phyloP scores from a whole-genome alignment of 106 monocot genomes.

The Dioscorea alata region DNA sequence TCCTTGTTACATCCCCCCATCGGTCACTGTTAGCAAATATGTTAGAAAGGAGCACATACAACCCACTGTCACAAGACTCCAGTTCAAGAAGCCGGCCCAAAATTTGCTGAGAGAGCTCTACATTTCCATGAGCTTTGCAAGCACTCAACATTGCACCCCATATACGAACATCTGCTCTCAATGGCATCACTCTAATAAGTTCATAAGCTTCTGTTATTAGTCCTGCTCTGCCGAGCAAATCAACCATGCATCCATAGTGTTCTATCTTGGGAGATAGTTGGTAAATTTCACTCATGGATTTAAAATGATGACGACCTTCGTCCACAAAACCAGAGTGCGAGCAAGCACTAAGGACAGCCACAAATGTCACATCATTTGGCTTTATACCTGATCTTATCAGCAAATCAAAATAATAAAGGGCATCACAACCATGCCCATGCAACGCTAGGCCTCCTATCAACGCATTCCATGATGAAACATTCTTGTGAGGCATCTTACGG shows the following conservation, averaged over 20 bases:
- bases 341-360: constrained; percentile 50
- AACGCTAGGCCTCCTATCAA: constrained; percentile 48
- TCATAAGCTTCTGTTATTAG: constrained; percentile 43
- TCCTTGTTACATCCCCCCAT: constrained; percentile 46
- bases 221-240: constrained; percentile 58
- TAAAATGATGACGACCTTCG: constrained; percentile 41
- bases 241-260: constrained; percentile 69
- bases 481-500: constrained; percentile 39
- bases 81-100: constrained; percentile 24
- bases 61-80: constrained; percentile 39
- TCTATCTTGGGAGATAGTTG: constrained; percentile 42
- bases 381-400: constrained; percentile 25
- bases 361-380: constrained; percentile 63
- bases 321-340: constrained; percentile 51
- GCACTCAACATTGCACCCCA: constrained; percentile 56
- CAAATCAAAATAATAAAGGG: constrained; percentile 32
- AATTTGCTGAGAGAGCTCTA: constrained; percentile 29
- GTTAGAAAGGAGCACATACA: constrained; percentile 64
- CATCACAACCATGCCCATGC: constrained; percentile 38
- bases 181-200: constrained; percentile 45
- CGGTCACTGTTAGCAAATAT: constrained; percentile 41
- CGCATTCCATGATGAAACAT: constrained; percentile 62
- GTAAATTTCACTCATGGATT: constrained; percentile 37
- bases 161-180: constrained; percentile 44
- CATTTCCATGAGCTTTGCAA: constrained; percentile 33